Conservation (phyloP, 2,329 filamentous ascomycete species). For the Fusarium napiforme region DNA sequence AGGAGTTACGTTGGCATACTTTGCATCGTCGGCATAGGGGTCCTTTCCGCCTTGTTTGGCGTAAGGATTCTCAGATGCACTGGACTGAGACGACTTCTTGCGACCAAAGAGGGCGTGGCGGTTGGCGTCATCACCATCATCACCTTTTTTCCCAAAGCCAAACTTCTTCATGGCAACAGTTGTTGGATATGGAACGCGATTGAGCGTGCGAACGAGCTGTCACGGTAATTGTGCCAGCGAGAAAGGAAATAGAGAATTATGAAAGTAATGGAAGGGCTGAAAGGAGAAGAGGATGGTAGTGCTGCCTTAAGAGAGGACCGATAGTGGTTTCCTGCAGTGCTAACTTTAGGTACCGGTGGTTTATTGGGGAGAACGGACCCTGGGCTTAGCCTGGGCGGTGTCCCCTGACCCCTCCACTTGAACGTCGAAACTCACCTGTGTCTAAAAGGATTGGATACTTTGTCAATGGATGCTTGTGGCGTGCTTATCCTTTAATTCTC, state of each 20-base stretch:
- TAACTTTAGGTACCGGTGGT: constrained; percentile 19
- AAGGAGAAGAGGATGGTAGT: constrained; percentile 33
- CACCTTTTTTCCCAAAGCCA: constrained; percentile 66
- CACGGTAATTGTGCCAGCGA: background rate
- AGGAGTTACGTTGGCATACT: constrained; percentile 57
- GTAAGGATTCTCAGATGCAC: constrained; percentile 66
- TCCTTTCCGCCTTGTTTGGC: constrained; percentile 63
- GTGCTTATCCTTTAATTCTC: constrained; percentile 17
- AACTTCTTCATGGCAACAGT: constrained; percentile 66
- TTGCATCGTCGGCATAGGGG: constrained; percentile 63
- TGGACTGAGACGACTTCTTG: constrained; percentile 62
- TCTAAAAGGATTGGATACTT: constrained; percentile 1
- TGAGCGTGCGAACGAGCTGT: background rate
- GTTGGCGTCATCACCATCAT: constrained; percentile 60
- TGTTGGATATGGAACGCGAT: background rate
- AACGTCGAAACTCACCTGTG: constrained; percentile 1
- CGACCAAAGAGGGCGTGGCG: constrained; percentile 64
- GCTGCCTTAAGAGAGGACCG: constrained; percentile 35
- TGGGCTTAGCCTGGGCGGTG: constrained; percentile 40
- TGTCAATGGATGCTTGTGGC: constrained; percentile 19
- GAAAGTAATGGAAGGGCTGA: constrained; percentile 12
- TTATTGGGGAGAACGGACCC: constrained; percentile 37
- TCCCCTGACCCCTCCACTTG: constrained; percentile 19
- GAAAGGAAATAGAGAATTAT: background rate
- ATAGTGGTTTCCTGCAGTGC: constrained; percentile 7